Conservation (phyloP, 345 rosid species). For the Acer yangbiense region DNA sequence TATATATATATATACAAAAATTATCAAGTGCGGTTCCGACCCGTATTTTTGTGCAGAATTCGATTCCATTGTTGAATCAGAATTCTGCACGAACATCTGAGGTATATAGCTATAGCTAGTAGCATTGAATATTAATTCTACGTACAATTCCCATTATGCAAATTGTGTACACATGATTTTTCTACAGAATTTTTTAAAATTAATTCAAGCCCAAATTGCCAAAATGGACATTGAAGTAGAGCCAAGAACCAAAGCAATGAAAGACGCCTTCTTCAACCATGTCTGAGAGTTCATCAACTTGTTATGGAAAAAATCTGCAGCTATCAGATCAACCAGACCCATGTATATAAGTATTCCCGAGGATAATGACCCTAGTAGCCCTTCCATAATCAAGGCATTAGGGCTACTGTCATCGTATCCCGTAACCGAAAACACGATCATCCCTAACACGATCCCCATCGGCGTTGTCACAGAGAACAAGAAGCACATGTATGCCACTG, state of each 20-base stretch:
- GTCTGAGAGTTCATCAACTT: constrained; percentile 65
- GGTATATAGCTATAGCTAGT: too few species aligned
- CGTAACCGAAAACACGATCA: constrained; percentile 70
- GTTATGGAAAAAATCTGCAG: constrained; percentile 88
- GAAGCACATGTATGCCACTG: constrained; percentile 84
- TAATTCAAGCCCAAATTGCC: constrained; percentile 82
- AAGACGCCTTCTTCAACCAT: constrained; percentile 75
- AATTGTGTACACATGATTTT: not conserved
- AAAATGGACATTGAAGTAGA: constrained; percentile 89
- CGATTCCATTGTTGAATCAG: too few species aligned
- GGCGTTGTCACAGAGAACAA: constrained; percentile 95
- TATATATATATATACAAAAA: too few species aligned
- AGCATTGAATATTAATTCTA: not conserved
- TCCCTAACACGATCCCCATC: constrained; percentile 80
- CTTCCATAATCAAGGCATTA: constrained; percentile 83
- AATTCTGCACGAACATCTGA: too few species aligned
- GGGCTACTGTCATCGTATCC: constrained; percentile 84
- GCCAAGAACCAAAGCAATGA: constrained; percentile 63
- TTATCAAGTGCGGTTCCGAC: too few species aligned
- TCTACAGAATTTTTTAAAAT: not conserved
- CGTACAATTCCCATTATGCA: not conserved
- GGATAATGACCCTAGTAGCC: constrained; percentile 78
- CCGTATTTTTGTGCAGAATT: too few species aligned
- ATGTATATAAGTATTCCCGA: constrained; percentile 90
- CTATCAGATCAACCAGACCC: constrained; percentile 93